Evolutionary conservation across 192 early-diverging fungal species (phyloP), one percentile per base, ranked within the genome.

Genomic region (Backusella luteola): DNA sequence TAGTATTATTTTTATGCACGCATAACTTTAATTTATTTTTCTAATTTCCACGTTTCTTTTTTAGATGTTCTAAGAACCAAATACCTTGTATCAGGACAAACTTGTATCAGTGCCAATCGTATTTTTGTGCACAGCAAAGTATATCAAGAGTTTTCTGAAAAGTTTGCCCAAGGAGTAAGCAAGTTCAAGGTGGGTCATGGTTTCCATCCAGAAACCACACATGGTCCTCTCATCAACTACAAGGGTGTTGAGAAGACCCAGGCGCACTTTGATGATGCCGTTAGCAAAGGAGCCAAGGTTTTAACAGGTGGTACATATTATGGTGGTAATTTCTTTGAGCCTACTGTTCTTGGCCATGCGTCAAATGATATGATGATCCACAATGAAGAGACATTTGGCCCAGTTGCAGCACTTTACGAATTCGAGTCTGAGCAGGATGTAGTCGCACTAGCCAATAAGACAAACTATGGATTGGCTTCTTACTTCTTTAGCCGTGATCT

Each of bases 381-480:
- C 34, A 83, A 77, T 21, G 93, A 96, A 79, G 97, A 98, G 81
- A 93, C 92, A 6, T 98, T 98, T 89, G 97, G 97, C 8, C 96
- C 97, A 7, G 87, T 98, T 32, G 93, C 92, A 32, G 90, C 87
- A 9, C 84, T 98, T 36, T 92, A 88, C 80, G 84, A 71, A 12
- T 98, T 98, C 78, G 75, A 88, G 0, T 88, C 87, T 12, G 95
- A 96, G 71, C 90, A 93, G 1, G 93, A 97, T 74, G 93, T 95
- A 1, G 35, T 97, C 11, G 72, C 84, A 42, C 71, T 83, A 1
- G 96, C 96, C 15, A 98, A 98, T 83, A 83, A 81, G 71, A 89
- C 91, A 6, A 67, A 77, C 2, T 89, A 89, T 26, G 96, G 96
- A 0, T 81, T 98, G 74, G 92, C 96, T 1, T 93, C 86, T 2